phyloP scores from a whole-genome alignment of 2,329 filamentous ascomycete species.

The Neurospora sp. region DNA sequence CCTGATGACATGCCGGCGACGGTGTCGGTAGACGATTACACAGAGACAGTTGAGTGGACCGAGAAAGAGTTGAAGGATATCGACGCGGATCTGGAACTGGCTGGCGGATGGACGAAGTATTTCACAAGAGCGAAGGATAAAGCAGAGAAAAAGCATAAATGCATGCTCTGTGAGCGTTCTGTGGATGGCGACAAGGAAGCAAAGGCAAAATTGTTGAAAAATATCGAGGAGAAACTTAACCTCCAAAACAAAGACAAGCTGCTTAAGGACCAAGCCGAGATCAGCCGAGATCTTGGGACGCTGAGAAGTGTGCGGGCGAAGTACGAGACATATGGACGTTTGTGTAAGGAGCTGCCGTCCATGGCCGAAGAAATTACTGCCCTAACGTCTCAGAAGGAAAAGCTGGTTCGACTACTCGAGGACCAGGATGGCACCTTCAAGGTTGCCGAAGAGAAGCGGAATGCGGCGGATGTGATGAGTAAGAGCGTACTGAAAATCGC shows the following conservation, averaged over 20 bases:
- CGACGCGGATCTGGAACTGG: slow-evolving; percentile 59
- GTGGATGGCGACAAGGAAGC: slow-evolving; percentile 40
- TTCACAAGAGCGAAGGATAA: slow-evolving; percentile 57
- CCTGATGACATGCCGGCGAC: slow-evolving; percentile 6
- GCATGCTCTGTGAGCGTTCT: slow-evolving; percentile 26
- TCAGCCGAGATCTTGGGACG: slow-evolving; percentile 31
- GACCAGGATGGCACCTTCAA: slow-evolving; percentile 56
- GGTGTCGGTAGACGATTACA: slow-evolving; percentile 43
- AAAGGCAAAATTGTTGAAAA: slow-evolving; percentile 54
- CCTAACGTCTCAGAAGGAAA: slow-evolving; percentile 48
- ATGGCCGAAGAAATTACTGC: slow-evolving; percentile 49
- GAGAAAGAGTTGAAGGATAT: slow-evolving; percentile 49
- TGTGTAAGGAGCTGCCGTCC: slow-evolving; percentile 61
- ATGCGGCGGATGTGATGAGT: slow-evolving; percentile 55
- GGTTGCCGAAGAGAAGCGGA: slow-evolving; percentile 46
- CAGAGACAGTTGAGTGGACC: slow-evolving; percentile 36
- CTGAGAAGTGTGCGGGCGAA: slow-evolving; percentile 54
- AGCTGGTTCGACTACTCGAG: slow-evolving; percentile 52
- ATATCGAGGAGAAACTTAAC: slow-evolving; percentile 53
- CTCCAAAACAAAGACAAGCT: slow-evolving; percentile 50
- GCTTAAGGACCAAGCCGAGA: slow-evolving; percentile 35
- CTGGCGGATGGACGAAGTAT: slow-evolving; percentile 59
- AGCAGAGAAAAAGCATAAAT: slow-evolving; percentile 59
- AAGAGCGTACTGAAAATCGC: slow-evolving; percentile 69
- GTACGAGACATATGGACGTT: slow-evolving; percentile 64